Evolutionary conservation across 2,329 filamentous ascomycete genomes (phyloP).

Genomic region (Tolypocladium inflatum): DNA sequence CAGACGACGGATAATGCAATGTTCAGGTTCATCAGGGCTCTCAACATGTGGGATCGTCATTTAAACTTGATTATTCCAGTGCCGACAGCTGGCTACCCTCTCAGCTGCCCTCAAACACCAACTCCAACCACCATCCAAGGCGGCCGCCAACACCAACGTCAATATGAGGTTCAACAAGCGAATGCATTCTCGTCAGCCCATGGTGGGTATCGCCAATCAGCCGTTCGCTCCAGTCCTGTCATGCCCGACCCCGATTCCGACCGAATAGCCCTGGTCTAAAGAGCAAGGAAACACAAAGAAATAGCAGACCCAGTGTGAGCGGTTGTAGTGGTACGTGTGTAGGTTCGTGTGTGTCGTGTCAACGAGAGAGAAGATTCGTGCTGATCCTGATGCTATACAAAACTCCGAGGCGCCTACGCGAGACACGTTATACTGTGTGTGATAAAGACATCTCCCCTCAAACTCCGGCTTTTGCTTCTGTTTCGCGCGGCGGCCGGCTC

Average conservation of each 20-base stretch:
- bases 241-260: not conserved
- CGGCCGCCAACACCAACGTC: not conserved
- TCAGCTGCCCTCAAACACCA: not conserved
- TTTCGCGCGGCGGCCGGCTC: not conserved
- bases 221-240: not conserved
- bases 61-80: not conserved
- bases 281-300: not conserved
- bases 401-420: slow-evolving; percentile 11
- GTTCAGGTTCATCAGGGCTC: not conserved
- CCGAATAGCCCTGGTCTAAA: not conserved
- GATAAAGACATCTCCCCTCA: not conserved
- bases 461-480: not conserved
- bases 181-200: not conserved
- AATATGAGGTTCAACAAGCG: not conserved
- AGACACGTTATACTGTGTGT: not conserved
- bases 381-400: slow-evolving; percentile 13
- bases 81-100: not conserved
- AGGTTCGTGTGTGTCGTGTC: not conserved
- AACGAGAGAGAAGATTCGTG: slow-evolving; percentile 2
- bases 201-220: not conserved
- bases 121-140: not conserved
- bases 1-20: too few relatives aligned
- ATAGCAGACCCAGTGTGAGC: not conserved
- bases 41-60: not conserved
- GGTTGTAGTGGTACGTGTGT: not conserved